Percentiles rank a stretch among this genome's conserved stretches.
Evolutionary conservation across 139 green algal species (phyloP).

Genomic region (Haematococcus sp.): DNA sequence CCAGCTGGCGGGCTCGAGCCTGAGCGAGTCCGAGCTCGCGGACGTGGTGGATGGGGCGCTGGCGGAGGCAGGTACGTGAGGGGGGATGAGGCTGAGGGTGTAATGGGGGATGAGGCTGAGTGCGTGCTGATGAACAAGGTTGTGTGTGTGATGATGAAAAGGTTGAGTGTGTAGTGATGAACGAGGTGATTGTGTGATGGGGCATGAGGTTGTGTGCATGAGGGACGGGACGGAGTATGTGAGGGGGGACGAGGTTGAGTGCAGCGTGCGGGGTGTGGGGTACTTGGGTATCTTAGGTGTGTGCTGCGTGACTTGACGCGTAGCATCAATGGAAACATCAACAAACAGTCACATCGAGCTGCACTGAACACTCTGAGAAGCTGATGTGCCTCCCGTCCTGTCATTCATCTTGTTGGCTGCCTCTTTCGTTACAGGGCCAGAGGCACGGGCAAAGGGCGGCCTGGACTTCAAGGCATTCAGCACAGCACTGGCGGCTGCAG

Average conservation of each 20-base stretch:
- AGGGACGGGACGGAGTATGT: background rate
- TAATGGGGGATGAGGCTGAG: no score
- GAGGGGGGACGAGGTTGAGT: no score
- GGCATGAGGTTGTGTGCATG: background rate
- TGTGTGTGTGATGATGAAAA: background rate
- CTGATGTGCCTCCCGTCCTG: no score
- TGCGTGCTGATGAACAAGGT: no score
- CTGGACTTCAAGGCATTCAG: slow-evolving; percentile 43
- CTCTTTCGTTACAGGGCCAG: background rate
- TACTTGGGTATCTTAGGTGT: no score
- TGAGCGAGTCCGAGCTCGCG: slow-evolving; percentile 67
- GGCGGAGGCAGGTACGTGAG: background rate
- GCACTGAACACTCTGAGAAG: no score
- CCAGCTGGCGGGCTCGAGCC: slow-evolving; percentile 72
- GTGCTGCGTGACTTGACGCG: no score
- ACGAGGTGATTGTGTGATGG: background rate
- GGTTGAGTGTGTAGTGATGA: background rate
- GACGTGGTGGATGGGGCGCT: slow-evolving; percentile 46
- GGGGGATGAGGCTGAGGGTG: background rate
- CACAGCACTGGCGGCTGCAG: slow-evolving; percentile 22
- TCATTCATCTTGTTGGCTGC: no score
- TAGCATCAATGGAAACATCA: no score
- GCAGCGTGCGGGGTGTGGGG: no score
- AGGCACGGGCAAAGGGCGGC: slow-evolving; percentile 6
- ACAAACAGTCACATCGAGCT: no score